Evolutionary conservation across 1,139 yeast species (phyloP), one percentile per base, ranked within the genome.

Genomic region (Dujonia santamariae): DNA sequence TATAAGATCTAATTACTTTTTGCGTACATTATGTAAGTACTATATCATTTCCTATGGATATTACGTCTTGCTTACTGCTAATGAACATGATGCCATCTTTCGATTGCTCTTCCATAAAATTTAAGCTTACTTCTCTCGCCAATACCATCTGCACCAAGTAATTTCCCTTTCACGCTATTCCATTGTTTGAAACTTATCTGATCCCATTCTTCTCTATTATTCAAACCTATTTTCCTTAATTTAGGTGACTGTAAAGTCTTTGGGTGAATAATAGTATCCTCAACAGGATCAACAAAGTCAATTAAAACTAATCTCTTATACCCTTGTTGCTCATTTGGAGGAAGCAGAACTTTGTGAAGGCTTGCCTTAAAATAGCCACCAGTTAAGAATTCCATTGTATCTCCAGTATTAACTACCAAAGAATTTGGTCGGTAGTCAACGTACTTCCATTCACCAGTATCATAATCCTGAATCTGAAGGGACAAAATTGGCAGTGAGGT

Each of bases 291-390:
- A 37, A 62, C 54, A 46, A 72, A 72, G 41, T 71, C 70, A 26
- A 72, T 72, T 5, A 71, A 43, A 1, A 67, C 72, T 35, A 67
- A 53, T 34, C 78, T 53, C 25, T 59, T 54, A 43, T 48, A 65
- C 3, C 43, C 37, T 19, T 49, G 49, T 45, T 72, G 78, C 34
- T 68, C 72, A 1, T 40, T 49, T 2, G 75, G 77, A 2, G 78
- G 75, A 21, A 63, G 60, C 15, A 66, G 57, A 11, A 71, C 76
- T 37, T 77, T 46, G 39, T 72, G 78, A 31, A 72, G 53, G 5
- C 71, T 62, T n/a, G 74, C 67, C 40, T 67, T 68, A 53, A 71
- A 72, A 34, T 63, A 67, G 0, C 75, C 74, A 3, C 76, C 78
- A 20, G 73, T 65, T 28, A 71, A 51, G 38, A 71, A 69, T 44